Conservation (phyloP, 768 basidiomycete genomes). For the Suillus plorans region DNA sequence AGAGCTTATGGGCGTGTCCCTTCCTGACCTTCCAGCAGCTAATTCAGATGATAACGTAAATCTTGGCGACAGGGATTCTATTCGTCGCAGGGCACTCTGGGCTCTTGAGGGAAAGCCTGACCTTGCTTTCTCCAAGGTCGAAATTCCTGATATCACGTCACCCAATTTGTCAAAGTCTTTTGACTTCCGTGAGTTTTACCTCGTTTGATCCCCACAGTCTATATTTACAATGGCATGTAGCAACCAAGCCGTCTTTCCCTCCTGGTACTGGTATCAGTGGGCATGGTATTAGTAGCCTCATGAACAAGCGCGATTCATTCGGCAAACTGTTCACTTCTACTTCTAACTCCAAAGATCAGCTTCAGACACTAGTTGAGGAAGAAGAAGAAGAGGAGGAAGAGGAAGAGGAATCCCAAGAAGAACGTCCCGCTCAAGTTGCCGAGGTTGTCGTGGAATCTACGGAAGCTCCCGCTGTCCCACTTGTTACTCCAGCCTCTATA, state of each 20-base stretch:
- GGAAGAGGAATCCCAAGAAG: conserved; percentile 16
- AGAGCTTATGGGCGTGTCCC: conserved; percentile 83
- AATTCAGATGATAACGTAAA: conserved; percentile 67
- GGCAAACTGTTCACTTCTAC: conserved; percentile 62
- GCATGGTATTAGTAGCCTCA: conserved; percentile 42
- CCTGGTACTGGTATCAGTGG: conserved; percentile 42
- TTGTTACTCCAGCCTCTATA: conserved; percentile 32
- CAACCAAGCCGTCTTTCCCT: conserved; percentile 60
- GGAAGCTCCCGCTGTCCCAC: conserved; percentile 24
- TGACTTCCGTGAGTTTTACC: conserved; percentile 60
- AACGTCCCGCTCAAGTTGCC: conserved; percentile 15
- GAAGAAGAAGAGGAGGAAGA: conserved; percentile 91
- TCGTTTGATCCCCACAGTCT: conserved; percentile 6
- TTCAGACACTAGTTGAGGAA: conserved; percentile 80
- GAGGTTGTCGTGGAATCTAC: conserved; percentile 15
- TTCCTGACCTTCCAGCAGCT: conserved; percentile 63
- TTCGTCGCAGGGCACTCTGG: conserved; percentile 80
- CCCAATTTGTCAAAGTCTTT: conserved; percentile 58
- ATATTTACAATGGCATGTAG: conserved; percentile 31
- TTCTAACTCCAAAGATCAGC: conserved; percentile 69
- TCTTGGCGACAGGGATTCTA: conserved; percentile 71
- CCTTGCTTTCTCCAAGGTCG: conserved; percentile 68
- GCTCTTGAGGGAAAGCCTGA: conserved; percentile 85
- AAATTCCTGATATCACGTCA: conserved; percentile 76
- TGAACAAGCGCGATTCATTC: conserved; percentile 80